phyloP scores from a whole-genome alignment of 2,329 filamentous ascomycete species.

The Cladorrhinum sp. region DNA sequence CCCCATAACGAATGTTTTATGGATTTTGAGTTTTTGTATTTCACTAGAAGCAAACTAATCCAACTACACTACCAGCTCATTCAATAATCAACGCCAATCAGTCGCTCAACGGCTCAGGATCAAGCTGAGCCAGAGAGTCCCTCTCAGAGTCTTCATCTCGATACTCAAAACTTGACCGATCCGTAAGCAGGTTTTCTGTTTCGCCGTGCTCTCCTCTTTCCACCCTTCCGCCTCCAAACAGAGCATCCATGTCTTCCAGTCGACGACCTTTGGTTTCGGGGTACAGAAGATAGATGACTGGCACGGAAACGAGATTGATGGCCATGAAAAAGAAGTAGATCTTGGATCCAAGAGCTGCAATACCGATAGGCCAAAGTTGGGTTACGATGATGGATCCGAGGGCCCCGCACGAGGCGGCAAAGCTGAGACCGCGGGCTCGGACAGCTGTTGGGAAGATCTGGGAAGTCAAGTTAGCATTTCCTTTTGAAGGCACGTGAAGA shows the following conservation, averaged over 20 bases:
- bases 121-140: background rate
- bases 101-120: background rate
- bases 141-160: background rate
- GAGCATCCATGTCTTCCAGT: slow-evolving; percentile 44
- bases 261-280: slow-evolving; percentile 44
- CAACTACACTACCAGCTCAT: no score
- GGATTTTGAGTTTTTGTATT: no score
- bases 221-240: slow-evolving; percentile 33
- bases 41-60: no score
- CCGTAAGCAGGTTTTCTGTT: slow-evolving; percentile 13
- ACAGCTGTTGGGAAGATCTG: slow-evolving; percentile 56
- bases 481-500: background rate
- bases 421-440: slow-evolving; percentile 54
- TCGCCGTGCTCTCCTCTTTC: background rate
- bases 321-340: slow-evolving; percentile 59
- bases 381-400: slow-evolving; percentile 53
- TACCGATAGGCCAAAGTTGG: slow-evolving; percentile 55
- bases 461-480: background rate
- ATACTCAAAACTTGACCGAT: background rate
- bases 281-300: slow-evolving; percentile 41
- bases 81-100: no score
- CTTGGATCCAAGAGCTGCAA: slow-evolving; percentile 46
- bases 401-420: slow-evolving; percentile 53
- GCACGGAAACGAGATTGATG: slow-evolving; percentile 47
- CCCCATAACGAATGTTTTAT: no score